phyloP scores from a whole-genome alignment of 257 asterid species.

The Capsicum baccatum region DNA sequence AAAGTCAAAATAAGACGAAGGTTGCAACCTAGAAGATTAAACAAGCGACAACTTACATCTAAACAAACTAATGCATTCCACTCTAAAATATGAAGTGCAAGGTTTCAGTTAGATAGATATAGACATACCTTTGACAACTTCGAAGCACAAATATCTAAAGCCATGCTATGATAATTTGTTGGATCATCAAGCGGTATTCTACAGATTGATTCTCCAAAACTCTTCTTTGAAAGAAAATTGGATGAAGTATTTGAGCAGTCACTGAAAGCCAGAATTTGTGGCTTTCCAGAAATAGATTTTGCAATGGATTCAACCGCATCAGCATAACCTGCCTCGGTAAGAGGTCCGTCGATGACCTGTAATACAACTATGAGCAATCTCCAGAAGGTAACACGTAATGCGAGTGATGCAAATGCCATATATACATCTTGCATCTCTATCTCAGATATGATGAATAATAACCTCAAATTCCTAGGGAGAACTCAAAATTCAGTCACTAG shows the following conservation, averaged over 20 bases:
- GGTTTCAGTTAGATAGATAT: background rate
- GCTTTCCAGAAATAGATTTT: slow-evolving; percentile 55
- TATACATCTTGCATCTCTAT: background rate
- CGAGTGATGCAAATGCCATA: background rate
- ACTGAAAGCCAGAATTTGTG: slow-evolving; percentile 63
- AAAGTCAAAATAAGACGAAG: background rate
- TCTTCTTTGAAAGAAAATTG: slow-evolving; percentile 43
- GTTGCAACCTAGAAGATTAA: background rate
- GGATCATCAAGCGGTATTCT: slow-evolving; percentile 38
- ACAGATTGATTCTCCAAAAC: slow-evolving; percentile 42
- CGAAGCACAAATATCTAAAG: slow-evolving; percentile 11
- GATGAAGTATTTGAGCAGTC: slow-evolving; percentile 44
- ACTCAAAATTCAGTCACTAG: background rate
- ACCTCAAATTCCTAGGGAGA: background rate
- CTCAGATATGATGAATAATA: background rate
- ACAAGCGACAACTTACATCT: background rate
- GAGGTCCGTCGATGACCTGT: slow-evolving; percentile 75
- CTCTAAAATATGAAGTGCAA: background rate
- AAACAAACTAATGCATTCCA: background rate
- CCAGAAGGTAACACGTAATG: background rate
- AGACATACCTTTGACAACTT: slow-evolving; percentile 20
- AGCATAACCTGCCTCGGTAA: slow-evolving; percentile 45
- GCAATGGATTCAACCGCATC: slow-evolving; percentile 51
- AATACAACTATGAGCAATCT: slow-evolving; percentile 28
- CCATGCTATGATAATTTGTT: background rate